Evolutionary conservation across 2,329 filamentous ascomycete species (phyloP).

Genomic region (Xylariales sp.): DNA sequence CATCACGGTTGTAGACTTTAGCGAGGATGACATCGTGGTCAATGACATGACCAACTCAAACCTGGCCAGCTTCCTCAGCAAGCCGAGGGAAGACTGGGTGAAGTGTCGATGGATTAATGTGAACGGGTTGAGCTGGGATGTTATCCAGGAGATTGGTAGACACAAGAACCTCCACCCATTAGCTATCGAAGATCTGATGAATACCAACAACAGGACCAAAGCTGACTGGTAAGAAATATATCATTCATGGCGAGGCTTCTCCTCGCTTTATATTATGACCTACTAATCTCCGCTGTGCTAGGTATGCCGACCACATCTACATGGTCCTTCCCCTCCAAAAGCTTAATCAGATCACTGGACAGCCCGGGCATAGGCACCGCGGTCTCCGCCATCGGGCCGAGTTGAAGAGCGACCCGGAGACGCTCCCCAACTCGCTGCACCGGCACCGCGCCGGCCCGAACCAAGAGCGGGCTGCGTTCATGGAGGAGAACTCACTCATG

Average conservation of each 20-base stretch:
- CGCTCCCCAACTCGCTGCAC: conserved; percentile 56
- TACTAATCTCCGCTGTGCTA: too few species aligned
- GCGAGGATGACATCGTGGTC: conserved; percentile 62
- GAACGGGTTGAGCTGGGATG: conserved; percentile 94
- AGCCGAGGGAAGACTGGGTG: conserved; percentile 63
- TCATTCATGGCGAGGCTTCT: too few species aligned
- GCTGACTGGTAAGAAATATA: conserved; percentile 79
- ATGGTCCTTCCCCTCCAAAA: conserved; percentile 79
- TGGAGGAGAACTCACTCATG: conserved; percentile 80
- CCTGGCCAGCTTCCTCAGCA: conserved; percentile 63
- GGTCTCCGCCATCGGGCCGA: conserved; percentile 17
- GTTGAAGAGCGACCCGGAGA: conserved; percentile 27
- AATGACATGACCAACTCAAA: conserved; percentile 67
- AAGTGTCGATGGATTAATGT: conserved; percentile 94
- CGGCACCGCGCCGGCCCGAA: conserved; percentile 79
- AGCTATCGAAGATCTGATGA: conserved; percentile 86
- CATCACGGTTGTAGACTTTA: conserved; percentile 86
- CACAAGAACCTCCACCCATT: conserved; percentile 77
- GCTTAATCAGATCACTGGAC: conserved; percentile 61
- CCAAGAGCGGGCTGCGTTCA: conserved; percentile 77
- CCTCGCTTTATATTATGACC: too few species aligned
- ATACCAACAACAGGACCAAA: conserved; percentile 81
- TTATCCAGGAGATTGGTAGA: conserved; percentile 75
- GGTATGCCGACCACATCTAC: conserved; percentile 58
- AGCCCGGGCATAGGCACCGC: conserved; percentile 17